phyloP scores from a whole-genome alignment of 1,284 basidiomycete genomes.

The Meripilus lineatus region DNA sequence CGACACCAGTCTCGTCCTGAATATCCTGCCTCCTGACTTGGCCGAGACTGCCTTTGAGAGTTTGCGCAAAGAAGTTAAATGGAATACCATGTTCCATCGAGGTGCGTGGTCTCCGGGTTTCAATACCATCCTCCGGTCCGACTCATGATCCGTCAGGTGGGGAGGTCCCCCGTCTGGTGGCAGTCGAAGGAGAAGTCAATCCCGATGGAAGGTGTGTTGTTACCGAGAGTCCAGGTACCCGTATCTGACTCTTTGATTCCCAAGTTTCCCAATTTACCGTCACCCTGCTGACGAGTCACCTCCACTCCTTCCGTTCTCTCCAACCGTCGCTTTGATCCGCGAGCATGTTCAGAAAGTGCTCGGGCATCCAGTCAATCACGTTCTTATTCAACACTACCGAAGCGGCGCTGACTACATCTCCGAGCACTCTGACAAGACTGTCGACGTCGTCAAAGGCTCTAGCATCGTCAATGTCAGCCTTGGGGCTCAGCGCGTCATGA shows the following conservation, averaged over 20 bases:
- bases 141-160: slow-evolving; percentile 42
- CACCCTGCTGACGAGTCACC: slow-evolving; percentile 75
- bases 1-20: slow-evolving; percentile 51
- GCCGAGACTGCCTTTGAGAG: slow-evolving; percentile 50
- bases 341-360: slow-evolving; percentile 50
- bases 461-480: slow-evolving; percentile 73
- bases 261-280: slow-evolving; percentile 69
- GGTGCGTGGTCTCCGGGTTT: slow-evolving; percentile 33
- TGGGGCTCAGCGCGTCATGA: slow-evolving; percentile 70
- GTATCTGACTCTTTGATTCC: neutral
- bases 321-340: slow-evolving; percentile 59
- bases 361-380: slow-evolving; percentile 67
- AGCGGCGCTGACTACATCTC: slow-evolving; percentile 74
- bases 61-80: slow-evolving; percentile 57
- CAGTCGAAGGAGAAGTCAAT: slow-evolving; percentile 44
- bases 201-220: slow-evolving; percentile 55
- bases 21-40: slow-evolving; percentile 51
- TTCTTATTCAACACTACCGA: slow-evolving; percentile 73
- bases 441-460: slow-evolving; percentile 66
- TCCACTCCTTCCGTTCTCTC: slow-evolving; percentile 56
- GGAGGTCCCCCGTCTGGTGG: slow-evolving; percentile 70
- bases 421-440: slow-evolving; percentile 78
- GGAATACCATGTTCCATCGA: slow-evolving; percentile 68
- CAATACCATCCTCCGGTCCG: neutral
- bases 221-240: neutral